phyloP scores from a whole-genome alignment of 495 filamentous ascomycete genomes.

The Aspergillus cristatus region DNA sequence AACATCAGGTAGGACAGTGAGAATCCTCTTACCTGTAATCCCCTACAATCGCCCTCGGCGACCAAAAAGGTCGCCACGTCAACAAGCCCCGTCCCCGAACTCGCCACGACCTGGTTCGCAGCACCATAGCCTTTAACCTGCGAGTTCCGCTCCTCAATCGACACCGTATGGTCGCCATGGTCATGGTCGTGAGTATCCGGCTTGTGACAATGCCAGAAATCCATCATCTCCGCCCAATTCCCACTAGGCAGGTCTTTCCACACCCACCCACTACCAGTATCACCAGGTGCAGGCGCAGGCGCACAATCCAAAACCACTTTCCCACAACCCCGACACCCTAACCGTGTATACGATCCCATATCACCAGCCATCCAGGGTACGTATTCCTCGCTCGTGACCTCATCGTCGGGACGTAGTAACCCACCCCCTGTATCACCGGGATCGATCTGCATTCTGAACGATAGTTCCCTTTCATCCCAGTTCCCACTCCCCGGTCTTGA shows the following conservation, averaged over 20 bases:
- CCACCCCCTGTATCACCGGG: constrained; percentile 16
- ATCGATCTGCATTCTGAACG: constrained; percentile 63
- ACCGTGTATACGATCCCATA: constrained; percentile 40
- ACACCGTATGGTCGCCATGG: constrained; percentile 13
- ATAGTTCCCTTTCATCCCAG: constrained; percentile 22
- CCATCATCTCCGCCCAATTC: constrained; percentile 99
- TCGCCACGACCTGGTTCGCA: constrained; percentile 55
- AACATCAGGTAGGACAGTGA: constrained; percentile 8
- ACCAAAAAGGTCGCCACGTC: constrained; percentile 71
- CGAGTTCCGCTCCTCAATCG: constrained; percentile 30
- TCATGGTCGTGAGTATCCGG: constrained; percentile 46
- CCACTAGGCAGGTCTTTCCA: constrained; percentile 96
- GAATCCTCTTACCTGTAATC: constrained; percentile 47
- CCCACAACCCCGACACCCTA: constrained; percentile 58
- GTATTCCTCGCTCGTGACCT: constrained; percentile 28
- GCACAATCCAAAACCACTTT: constrained; percentile 17
- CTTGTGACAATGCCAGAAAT: constrained; percentile 99
- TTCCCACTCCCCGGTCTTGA: not conserved
- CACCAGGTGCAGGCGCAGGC: too few species aligned
- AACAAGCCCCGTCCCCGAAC: constrained; percentile 60
- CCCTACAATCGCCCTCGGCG: constrained; percentile 50
- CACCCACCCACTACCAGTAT: constrained; percentile 22
- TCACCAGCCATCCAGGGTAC: constrained; percentile 68
- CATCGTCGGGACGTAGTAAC: too few species aligned
- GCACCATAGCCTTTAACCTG: constrained; percentile 67